Evolutionary conservation across 345 rosid genomes (phyloP).

Genomic region (Balakata baccata): DNA sequence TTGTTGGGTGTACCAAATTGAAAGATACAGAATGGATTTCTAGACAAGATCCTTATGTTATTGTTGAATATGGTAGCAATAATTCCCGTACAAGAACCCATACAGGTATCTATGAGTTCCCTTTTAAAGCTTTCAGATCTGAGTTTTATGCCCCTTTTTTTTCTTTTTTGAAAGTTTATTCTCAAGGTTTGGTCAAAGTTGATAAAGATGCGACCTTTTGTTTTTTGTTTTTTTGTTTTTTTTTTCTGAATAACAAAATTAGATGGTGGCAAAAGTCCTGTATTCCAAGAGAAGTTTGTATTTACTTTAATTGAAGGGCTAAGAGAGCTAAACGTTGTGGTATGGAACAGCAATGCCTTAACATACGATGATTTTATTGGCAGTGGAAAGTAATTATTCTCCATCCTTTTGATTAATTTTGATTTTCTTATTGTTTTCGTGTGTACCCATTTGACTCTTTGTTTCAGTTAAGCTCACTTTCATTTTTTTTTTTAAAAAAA

Average conservation of each 20-base stretch:
- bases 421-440: neutral
- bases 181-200: neutral
- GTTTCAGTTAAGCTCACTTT: constrained; percentile 7
- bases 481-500: constrained; percentile 8
- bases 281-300: constrained; percentile 83
- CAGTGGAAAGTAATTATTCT: constrained; percentile 62
- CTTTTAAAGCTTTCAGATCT: neutral
- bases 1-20: constrained; percentile 30
- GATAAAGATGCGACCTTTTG: neutral
- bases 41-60: constrained; percentile 34
- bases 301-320: constrained; percentile 74
- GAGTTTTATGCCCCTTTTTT: neutral
- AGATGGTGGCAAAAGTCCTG: constrained; percentile 87
- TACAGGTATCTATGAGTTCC: constrained; percentile 16
- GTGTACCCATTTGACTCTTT: neutral
- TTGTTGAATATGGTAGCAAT: constrained; percentile 32
- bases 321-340: constrained; percentile 55
- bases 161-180: neutral
- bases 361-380: constrained; percentile 76
- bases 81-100: constrained; percentile 33
- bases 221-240: neutral
- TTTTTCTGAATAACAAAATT: neutral
- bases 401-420: neutral
- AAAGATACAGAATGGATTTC: constrained; percentile 39
- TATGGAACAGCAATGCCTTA: constrained; percentile 65